Evolutionary conservation across 768 basidiomycete genomes (phyloP).

Genomic region (Lactarius sanguifluus): DNA sequence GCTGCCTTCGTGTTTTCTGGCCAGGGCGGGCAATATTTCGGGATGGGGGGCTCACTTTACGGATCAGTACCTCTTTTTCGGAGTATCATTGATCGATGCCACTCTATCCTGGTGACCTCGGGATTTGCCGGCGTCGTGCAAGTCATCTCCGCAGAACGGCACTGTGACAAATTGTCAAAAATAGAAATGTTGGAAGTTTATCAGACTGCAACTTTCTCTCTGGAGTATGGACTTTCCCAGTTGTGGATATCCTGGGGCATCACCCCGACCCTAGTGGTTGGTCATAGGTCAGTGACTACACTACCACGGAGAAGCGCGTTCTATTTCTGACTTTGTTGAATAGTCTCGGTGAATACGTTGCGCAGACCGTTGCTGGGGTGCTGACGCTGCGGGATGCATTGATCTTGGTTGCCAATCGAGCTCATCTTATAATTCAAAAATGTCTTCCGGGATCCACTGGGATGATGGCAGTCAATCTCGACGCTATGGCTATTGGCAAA

Average conservation of each 20-base stretch:
- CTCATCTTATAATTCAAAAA: slow-evolving; percentile 52
- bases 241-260: slow-evolving; percentile 74
- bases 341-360: slow-evolving; percentile 77
- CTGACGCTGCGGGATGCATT: slow-evolving; percentile 58
- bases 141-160: slow-evolving; percentile 36
- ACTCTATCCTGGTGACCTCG: slow-evolving; percentile 46
- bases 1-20: slow-evolving; percentile 73
- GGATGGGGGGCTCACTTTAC: slow-evolving; percentile 65
- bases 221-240: slow-evolving; percentile 61
- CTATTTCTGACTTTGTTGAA: slow-evolving; percentile 10
- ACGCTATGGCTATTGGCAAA: slow-evolving; percentile 37
- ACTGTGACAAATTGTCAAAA: slow-evolving; percentile 30
- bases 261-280: slow-evolving; percentile 57
- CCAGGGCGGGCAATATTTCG: slow-evolving; percentile 64
- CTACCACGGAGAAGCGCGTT: slow-evolving; percentile 7
- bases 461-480: slow-evolving; percentile 59
- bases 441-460: slow-evolving; percentile 49
- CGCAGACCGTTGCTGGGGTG: slow-evolving; percentile 61
- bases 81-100: slow-evolving; percentile 56
- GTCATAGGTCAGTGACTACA: slow-evolving; percentile 66
- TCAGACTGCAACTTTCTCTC: slow-evolving; percentile 56
- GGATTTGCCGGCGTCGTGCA: slow-evolving; percentile 53
- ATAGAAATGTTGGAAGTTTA: slow-evolving; percentile 45
- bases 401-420: slow-evolving; percentile 55
- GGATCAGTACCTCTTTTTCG: slow-evolving; percentile 48